These are phyloP conservation scores for Metschnikowia continentalis DNA, from an alignment of 805 yeast genomes.

Conservation along the genomic window DNA sequence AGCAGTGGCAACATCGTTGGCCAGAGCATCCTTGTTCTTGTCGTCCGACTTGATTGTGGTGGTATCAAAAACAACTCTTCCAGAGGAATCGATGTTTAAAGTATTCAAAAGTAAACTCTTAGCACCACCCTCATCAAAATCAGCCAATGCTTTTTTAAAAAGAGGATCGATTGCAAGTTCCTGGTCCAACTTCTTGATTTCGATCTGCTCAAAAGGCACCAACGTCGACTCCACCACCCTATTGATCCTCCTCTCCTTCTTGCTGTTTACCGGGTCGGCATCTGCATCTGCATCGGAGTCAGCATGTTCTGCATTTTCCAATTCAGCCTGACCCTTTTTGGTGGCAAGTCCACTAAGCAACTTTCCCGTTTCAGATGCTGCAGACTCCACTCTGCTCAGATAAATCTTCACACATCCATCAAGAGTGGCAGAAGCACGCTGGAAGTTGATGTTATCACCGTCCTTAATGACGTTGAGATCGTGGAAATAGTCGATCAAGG, in stretches of 20 bases:
- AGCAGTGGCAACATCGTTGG: background rate
- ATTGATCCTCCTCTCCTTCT: slow-evolving; percentile 15
- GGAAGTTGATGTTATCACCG: slow-evolving; percentile 77
- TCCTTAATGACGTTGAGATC: slow-evolving; percentile 72
- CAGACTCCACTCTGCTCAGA: slow-evolving; percentile 86
- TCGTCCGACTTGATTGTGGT: slow-evolving; percentile 24
- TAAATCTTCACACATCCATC: slow-evolving; percentile 95
- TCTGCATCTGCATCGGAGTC: slow-evolving; percentile 22
- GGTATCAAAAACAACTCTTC: slow-evolving; percentile 67
- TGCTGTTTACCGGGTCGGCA: slow-evolving; percentile 17
- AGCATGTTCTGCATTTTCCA: slow-evolving; percentile 22
- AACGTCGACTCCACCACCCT: slow-evolving; percentile 21
- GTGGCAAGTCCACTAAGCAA: slow-evolving; percentile 69
- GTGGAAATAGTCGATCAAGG: slow-evolving; percentile 86
- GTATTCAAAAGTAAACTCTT: slow-evolving; percentile 64
- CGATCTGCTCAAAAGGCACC: slow-evolving; percentile 43
- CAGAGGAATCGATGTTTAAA: slow-evolving; percentile 47
- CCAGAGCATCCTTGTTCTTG: slow-evolving; percentile 7
- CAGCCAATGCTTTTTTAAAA: slow-evolving; percentile 69
- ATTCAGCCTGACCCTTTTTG: slow-evolving; percentile 18
- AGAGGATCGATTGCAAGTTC: slow-evolving; percentile 69
- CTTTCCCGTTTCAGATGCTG: slow-evolving; percentile 84
- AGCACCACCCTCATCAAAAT: slow-evolving; percentile 82
- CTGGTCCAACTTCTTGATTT: slow-evolving; percentile 55
- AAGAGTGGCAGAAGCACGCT: slow-evolving; percentile 82